Base-by-base conservation (phyloP, 495 filamentous ascomycete genomes). In the Trichocladium antarcticum region DNA sequence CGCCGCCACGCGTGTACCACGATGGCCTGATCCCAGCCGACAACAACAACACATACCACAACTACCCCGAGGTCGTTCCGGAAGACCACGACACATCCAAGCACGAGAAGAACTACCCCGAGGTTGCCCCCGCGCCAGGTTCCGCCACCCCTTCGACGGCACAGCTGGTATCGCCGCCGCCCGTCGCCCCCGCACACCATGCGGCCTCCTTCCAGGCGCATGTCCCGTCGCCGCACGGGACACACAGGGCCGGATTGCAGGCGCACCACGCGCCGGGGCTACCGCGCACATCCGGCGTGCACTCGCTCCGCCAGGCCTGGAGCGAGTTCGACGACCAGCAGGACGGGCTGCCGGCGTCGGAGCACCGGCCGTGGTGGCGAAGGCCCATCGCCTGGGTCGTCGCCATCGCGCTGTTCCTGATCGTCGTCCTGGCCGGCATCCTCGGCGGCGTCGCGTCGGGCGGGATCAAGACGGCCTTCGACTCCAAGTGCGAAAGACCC, bases 381-480 rank as follows among this genome's bases (percentile, higher is more conserved):
- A 10, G 49, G 17, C 28, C 45, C 0, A 39, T 51, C 5, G 16
- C 49, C 12, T 55, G 49, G 56, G 40, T 54, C 58, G 63, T 45
- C 12, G 11, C 35, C 8, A 14, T 47, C 35, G 41, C 37, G 20
- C 8, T 58, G 17, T 41, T 46, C 0, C 37, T 57, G 6, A 49
- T 56, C 11, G 40, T 27, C 6, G 53, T 41, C 19, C 29, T 61
- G 36, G 58, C 55, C 1, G 58, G 52, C 8, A 27, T 61, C 0
- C 15, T 61, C 22, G 58, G 58, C 0, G 58, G 39, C 5, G 50
- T 57, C 1, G 55, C 42, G 1, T 38, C 51, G 7, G 58, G 58
- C 7, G 39, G 16, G 28, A 56, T 57, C 20, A 54, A 50, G 42
- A 59, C 54, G 12, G 37, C 24, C 12, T n/a, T 3, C n/a, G 12